Percentiles rank a stretch among this genome's conserved stretches.
phyloP scores from a whole-genome alignment of 2,329 filamentous ascomycete species.

The Hypocreales sp. region DNA sequence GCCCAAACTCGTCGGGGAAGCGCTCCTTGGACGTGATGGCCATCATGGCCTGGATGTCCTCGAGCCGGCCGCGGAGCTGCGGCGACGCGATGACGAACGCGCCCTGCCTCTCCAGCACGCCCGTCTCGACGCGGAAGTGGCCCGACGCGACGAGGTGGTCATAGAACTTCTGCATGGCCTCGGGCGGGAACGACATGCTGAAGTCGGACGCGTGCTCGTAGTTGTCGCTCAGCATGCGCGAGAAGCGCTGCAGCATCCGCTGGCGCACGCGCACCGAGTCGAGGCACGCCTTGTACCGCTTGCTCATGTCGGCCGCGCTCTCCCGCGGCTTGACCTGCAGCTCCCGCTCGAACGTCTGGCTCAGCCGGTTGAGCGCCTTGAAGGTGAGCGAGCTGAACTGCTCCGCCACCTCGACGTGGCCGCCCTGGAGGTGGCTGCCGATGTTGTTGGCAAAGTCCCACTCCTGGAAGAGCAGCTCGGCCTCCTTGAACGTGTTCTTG shows the following conservation, averaged over 20 bases:
- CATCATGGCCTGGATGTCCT: constrained; percentile 75
- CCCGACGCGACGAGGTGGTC: constrained; percentile 67
- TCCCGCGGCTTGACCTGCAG: constrained; percentile 74
- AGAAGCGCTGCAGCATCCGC: constrained; percentile 91
- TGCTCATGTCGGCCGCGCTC: constrained; percentile 78
- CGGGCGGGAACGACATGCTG: constrained; percentile 57
- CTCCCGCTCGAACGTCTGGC: constrained; percentile 82
- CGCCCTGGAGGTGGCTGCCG: constrained; percentile 77
- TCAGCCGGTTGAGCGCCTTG: constrained; percentile 79
- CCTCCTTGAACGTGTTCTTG: constrained; percentile 98
- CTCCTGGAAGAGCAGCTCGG: constrained; percentile 90
- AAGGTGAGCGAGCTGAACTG: constrained; percentile 91
- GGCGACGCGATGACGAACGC: constrained; percentile 78
- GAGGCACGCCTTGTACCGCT: constrained; percentile 86
- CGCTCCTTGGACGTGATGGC: constrained; percentile 46
- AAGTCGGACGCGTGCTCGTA: constrained; percentile 97
- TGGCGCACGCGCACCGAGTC: constrained; percentile 94
- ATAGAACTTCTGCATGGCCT: constrained; percentile 60
- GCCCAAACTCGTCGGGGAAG: constrained; percentile 53
- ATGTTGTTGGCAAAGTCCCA: constrained; percentile 97
- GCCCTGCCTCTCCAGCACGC: constrained; percentile 54
- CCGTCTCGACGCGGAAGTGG: constrained; percentile 74
- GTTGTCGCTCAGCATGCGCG: constrained; percentile 73
- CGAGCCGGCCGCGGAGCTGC: constrained; percentile 55
- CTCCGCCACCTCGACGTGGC: constrained; percentile 92